phyloP scores from a whole-genome alignment of 73 alveolate species.

The Urostyla sp. region DNA sequence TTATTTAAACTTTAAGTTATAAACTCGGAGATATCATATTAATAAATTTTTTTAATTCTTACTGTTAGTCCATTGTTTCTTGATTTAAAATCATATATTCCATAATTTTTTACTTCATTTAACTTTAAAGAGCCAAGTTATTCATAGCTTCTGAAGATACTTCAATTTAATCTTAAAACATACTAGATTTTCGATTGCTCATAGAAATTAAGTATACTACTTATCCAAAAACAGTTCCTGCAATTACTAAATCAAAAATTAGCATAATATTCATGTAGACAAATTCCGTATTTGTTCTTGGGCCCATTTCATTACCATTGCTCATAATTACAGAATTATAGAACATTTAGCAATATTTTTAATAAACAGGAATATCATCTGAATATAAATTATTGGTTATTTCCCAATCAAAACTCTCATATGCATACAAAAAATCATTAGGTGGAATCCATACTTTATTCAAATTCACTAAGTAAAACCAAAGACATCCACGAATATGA shows the following conservation, averaged over 20 bases:
- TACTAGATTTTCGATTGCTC: conserved; percentile 8
- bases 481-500: conserved; percentile 23
- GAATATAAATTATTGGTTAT: too few relatives aligned
- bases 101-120: conserved; percentile 2
- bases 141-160: conserved; percentile 39
- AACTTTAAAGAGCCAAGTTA: conserved; percentile 1
- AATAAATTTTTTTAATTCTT: conserved; percentile 47
- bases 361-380: background rate
- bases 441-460: conserved; percentile 47
- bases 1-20: conserved; percentile 41
- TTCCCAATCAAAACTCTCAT: background rate
- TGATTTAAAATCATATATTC: conserved; percentile 50
- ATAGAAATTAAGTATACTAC: conserved; percentile 17
- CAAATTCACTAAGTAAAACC: conserved; percentile 25
- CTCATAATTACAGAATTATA: conserved; percentile 24
- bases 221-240: conserved; percentile 34
- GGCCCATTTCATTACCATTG: conserved; percentile 56
- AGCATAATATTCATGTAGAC: background rate
- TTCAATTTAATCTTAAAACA: conserved; percentile 30
- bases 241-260: conserved; percentile 8
- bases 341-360: conserved; percentile 20
- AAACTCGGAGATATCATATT: conserved; percentile 63
- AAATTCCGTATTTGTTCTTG: conserved; percentile 20
- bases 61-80: conserved; percentile 45
- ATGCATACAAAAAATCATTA: conserved; percentile 31